Percentiles rank a stretch among this genome's conserved stretches.
phyloP scores from a whole-genome alignment of 1,284 basidiomycete species.

The Schizophyllum commune region DNA sequence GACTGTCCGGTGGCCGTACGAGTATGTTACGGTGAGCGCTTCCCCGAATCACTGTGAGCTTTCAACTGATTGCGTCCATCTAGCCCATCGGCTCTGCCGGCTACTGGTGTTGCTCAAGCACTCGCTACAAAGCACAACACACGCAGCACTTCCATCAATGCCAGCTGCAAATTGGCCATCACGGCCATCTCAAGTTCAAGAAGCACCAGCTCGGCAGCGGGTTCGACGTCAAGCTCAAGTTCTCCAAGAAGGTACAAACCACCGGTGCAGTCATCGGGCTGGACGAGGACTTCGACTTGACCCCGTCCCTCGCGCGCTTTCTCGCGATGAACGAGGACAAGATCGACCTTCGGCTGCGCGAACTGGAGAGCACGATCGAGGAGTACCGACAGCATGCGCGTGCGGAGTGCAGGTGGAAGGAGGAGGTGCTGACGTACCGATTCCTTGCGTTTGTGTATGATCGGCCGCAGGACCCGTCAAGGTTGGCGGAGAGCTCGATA shows the following conservation, averaged over 20 bases:
- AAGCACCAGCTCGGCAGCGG: conserved; percentile 61
- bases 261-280: conserved; percentile 58
- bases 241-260: conserved; percentile 43
- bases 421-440: conserved; percentile 50
- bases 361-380: conserved; percentile 41
- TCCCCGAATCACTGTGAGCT: not conserved
- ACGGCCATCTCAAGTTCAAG: conserved; percentile 49
- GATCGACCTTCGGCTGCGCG: conserved; percentile 37
- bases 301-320: conserved; percentile 56
- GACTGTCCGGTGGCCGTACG: conserved; percentile 59
- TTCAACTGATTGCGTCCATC: not conserved
- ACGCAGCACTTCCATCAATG: conserved; percentile 44
- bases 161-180: conserved; percentile 48
- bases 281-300: conserved; percentile 61
- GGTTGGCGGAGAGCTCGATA: conserved; percentile 38
- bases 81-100: conserved; percentile 38
- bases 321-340: conserved; percentile 52
- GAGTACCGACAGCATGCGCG: conserved; percentile 48
- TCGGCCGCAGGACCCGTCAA: conserved; percentile 36
- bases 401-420: conserved; percentile 49
- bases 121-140: conserved; percentile 40
- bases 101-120: conserved; percentile 31
- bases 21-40: conserved; percentile 43
- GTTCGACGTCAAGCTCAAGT: conserved; percentile 58
- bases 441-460: conserved; percentile 65